Evolutionary conservation across 306 rosid species (phyloP), one percentile per base, ranked within the genome.

Genomic region (Cicer arietinum): DNA sequence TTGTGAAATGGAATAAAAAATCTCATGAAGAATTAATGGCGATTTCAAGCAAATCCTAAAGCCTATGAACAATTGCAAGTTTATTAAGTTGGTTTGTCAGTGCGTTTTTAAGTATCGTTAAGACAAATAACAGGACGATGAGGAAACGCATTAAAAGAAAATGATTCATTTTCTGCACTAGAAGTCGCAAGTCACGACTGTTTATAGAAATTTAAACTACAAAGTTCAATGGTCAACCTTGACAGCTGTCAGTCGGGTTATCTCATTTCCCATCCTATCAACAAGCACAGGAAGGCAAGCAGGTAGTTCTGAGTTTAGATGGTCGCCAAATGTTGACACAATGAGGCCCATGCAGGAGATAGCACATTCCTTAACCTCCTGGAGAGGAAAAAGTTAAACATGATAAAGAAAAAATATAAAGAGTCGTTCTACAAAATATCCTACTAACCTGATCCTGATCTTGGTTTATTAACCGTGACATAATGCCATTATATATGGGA

Each of bases 311-410:
- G 80, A 80, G 68, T 72, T 85, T 79, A 95, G 92, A 77, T 89
- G 88, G 80, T 95, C 99, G 1, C 99, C 99, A 85, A 95, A 95
- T 54, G 98, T 95, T 40, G 99, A 91, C 84, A 95, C 96, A 77
- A 92, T 89, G 54, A 90, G 98, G 69, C 99, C 99, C 93, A 90
- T 90, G 87, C 99, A 95, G 77, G 94, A 89, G 84, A 95, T 95
- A 77, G 99, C 99, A 77, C 98, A 92, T 83, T 95, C 99, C 82
- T 95, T 95, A 68, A 95, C 99, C 88, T 95, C 99, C 99, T 95
- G 91, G 62, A 75, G 64, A 70, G 72, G 20, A 79, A 60, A 59
- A 77, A 6, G 63, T 83, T 69, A 83, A 72, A 35, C 58, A 80
- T 66, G 75, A 74, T 10, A 76, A 30, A 70, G 3, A 25, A 25